Evolutionary conservation across 1,284 basidiomycete species (phyloP).

Genomic region (Phaffia rhodozyma): DNA sequence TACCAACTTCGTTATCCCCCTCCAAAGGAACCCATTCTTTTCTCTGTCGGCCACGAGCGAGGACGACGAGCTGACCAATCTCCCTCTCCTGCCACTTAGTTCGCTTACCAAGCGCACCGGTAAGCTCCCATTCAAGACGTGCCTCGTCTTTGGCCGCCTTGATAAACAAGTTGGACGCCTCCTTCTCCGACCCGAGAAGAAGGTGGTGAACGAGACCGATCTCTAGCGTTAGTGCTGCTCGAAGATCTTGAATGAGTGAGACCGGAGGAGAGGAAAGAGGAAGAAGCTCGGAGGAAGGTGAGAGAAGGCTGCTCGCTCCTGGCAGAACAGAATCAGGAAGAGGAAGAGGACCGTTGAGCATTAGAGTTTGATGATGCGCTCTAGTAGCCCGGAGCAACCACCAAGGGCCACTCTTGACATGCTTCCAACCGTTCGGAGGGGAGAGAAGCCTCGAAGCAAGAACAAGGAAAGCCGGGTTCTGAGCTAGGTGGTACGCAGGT

Average conservation of each 20-base stretch:
- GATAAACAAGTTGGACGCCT: slow-evolving; percentile 67
- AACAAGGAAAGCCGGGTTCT: slow-evolving; percentile 57
- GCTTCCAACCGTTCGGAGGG: slow-evolving; percentile 36
- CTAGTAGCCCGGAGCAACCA: slow-evolving; percentile 67
- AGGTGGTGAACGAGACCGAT: slow-evolving; percentile 66
- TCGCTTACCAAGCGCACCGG: slow-evolving; percentile 82
- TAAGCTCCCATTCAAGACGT: slow-evolving; percentile 77
- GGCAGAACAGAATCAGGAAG: slow-evolving; percentile 43
- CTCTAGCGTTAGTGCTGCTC: slow-evolving; percentile 62
- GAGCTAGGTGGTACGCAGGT: slow-evolving; percentile 86
- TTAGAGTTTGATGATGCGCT: slow-evolving; percentile 55
- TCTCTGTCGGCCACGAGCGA: slow-evolving; percentile 65
- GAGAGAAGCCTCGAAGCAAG: slow-evolving; percentile 61
- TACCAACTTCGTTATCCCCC: slow-evolving; percentile 18
- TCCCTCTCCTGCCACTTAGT: slow-evolving; percentile 88
- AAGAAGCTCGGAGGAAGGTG: slow-evolving; percentile 21
- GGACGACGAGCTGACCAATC: slow-evolving; percentile 80
- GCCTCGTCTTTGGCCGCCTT: slow-evolving; percentile 57
- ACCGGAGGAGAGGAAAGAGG: slow-evolving; percentile 21
- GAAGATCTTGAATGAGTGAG: slow-evolving; percentile 45
- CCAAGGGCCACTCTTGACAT: slow-evolving; percentile 47
- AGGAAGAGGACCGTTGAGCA: slow-evolving; percentile 74
- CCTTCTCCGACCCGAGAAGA: slow-evolving; percentile 54
- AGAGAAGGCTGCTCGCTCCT: slow-evolving; percentile 43
- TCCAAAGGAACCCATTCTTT: slow-evolving; percentile 30